Evolutionary conservation across 2,329 filamentous ascomycete genomes (phyloP), one percentile per base, ranked within the genome.

Genomic region (Xylogone sp.): DNA sequence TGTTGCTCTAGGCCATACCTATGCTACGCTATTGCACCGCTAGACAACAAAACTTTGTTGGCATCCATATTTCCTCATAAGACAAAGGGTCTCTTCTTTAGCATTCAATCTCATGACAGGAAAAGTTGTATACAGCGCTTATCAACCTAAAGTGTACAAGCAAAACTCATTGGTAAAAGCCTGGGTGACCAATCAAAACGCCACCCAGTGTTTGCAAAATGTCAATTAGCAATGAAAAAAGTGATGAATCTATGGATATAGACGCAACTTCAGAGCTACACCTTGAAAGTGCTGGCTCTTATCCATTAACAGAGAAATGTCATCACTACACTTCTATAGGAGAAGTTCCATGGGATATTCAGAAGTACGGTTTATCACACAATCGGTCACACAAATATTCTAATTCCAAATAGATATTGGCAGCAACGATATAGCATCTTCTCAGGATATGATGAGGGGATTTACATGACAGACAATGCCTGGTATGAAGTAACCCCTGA

Each of bases 401-500:
- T 53, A 53, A 56, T 8, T 19, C 1, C 21, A 42, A 27, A 1
- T 45, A 95, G 91, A 68, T 99, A 99, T 71, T 99, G 90, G 82
- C 78, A 86, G 16, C 92, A 97, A 65, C 83, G 94, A 53, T 86
- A 94, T 68, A 86, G 84, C 48, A 88, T 99, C 58, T 99, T 96
- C 71, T 86, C 86, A 16, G 80, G 79, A 61, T 99, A 97, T 66
- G 87, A 97, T 66, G 80, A 92, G 53, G 93, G 91, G 50, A 81
- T 99, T 59, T 87, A 84, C 75, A 83, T 99, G 77, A 99, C 95
- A 0, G 86, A 96, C 67, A 87, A 93, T 71, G 88, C 91, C 49
- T 99, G 94, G 94, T 99, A 94, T 68, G 94, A 92, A 50, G 92
- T 97, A 7, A 99, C 95, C 0, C 92, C 94, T 13, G 93, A 99